Evolutionary conservation across 2,329 filamentous ascomycete species (phyloP), one percentile per base, ranked within the genome.

Genomic region (Calonectria hongkongensis): DNA sequence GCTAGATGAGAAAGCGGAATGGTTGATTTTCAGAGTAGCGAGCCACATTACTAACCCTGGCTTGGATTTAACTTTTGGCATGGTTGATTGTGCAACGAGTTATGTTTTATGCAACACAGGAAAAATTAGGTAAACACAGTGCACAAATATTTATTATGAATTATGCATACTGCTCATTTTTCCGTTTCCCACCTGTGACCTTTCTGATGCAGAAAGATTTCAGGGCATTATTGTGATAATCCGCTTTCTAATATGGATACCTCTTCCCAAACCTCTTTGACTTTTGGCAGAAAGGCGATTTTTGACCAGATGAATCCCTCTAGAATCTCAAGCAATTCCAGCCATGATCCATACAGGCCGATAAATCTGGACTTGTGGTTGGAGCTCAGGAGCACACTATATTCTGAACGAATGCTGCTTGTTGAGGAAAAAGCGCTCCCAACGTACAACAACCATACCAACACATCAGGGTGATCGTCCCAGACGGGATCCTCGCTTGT

Each of bases 231-330:
- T 9, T 25, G 8, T 10, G 10, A 18, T 54, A 27, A 27, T 50
- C 6, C 6, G 13, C 27, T 27, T 33, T 54, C 15, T 48, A 16
- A 25, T 10, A 10, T 3, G 2, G n/a, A 45, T 2, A 7, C 30
- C 33, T 83, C 82, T 63, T 81, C 76, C 82, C 82, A 85, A 56
- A 86, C 81, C 2, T 50, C 73, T 54, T 79, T 80, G 0, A 82
- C 80, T 1, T 81, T 79, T 4, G 70, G 45, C 51, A 67, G 15
- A 63, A 86, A 86, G 36, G 83, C 84, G 4, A 76, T 79, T 1
- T 85, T 82, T 12, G 85, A 86, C 85, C 85, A 87, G 43, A 84
- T 82, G 58, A 85, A 86, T 33, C 77, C 77, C 60, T 78, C 79
- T 48, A 86, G 66, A 27, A 83, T 78, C 18, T 56, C 51, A 33